Evolutionary conservation across 768 basidiomycete species (phyloP).

Genomic region (Termitomyces sp.): DNA sequence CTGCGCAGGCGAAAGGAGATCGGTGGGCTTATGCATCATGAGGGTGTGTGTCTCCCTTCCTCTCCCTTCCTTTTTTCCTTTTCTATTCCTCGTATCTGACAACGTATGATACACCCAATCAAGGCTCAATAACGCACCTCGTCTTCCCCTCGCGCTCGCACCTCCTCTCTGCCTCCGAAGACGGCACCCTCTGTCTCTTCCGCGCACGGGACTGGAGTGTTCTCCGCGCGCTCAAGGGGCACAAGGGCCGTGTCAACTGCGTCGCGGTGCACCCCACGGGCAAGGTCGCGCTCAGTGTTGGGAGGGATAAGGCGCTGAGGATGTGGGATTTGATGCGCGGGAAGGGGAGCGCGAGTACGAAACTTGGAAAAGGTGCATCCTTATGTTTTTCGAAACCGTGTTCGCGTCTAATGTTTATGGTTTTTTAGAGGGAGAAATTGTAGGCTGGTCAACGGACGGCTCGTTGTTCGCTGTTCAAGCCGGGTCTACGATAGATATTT

Average conservation of each 20-base stretch:
- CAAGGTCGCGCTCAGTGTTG: slow-evolving; percentile 87
- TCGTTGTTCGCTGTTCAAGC: slow-evolving; percentile 78
- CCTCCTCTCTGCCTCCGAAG: slow-evolving; percentile 88
- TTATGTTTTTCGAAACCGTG: not conserved
- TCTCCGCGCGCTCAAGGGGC: slow-evolving; percentile 83
- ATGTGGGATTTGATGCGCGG: slow-evolving; percentile 99
- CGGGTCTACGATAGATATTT: slow-evolving; percentile 74
- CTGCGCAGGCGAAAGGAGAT: slow-evolving; percentile 87
- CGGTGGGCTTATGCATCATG: slow-evolving; percentile 91
- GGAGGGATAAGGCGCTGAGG: slow-evolving; percentile 81
- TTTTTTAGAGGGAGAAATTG: slow-evolving; percentile 81
- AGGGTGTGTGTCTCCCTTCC: slow-evolving; percentile 51
- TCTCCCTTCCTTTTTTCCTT: no score
- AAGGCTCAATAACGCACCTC: slow-evolving; percentile 91
- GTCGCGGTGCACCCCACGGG: slow-evolving; percentile 92
- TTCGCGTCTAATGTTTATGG: not conserved
- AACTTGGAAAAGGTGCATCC: slow-evolving; percentile 77
- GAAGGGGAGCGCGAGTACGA: slow-evolving; percentile 82
- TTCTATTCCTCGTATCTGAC: not conserved
- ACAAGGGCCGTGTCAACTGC: slow-evolving; percentile 89
- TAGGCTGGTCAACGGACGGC: slow-evolving; percentile 82
- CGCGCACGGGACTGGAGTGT: slow-evolving; percentile 93
- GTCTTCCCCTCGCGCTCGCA: slow-evolving; percentile 86
- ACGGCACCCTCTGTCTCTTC: slow-evolving; percentile 88
- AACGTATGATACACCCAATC: not conserved